Conservation (phyloP, 345 rosid genomes). For the Populus nigra region DNA sequence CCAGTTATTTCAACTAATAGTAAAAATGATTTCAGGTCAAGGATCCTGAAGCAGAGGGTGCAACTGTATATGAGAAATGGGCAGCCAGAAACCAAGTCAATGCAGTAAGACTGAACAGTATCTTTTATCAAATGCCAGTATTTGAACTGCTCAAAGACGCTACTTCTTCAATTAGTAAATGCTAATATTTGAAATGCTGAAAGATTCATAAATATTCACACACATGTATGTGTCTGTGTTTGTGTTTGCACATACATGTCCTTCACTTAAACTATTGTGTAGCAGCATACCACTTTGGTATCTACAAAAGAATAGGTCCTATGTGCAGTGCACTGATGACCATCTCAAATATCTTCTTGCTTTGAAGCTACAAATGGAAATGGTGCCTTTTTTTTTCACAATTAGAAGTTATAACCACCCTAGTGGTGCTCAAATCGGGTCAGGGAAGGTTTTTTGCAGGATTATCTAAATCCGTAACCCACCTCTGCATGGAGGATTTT, state of each 20-base stretch:
- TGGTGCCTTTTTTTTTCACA: neutral
- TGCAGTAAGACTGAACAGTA: constrained; percentile 32
- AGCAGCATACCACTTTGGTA: neutral
- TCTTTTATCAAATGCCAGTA: neutral
- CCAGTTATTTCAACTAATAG: constrained; percentile 1
- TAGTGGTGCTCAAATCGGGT: neutral
- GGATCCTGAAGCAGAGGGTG: constrained; percentile 66
- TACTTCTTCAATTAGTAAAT: neutral
- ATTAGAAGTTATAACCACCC: neutral
- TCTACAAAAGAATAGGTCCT: neutral
- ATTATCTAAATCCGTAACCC: too few species aligned
- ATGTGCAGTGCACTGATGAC: neutral
- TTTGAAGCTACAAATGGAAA: neutral
- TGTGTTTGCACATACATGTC: neutral
- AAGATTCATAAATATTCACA: neutral
- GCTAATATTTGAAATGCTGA: neutral
- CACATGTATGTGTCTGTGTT: neutral
- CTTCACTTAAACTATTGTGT: neutral
- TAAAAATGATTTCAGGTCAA: constrained; percentile 44
- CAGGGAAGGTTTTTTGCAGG: too few species aligned
- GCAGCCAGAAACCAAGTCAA: constrained; percentile 39
- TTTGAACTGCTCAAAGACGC: neutral
- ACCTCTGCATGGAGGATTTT: too few species aligned
- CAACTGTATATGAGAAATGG: constrained; percentile 66
- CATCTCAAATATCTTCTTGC: neutral